Evolutionary conservation across 306 rosid genomes (phyloP), one percentile per base, ranked within the genome.

Genomic region (Abrus precatorius): DNA sequence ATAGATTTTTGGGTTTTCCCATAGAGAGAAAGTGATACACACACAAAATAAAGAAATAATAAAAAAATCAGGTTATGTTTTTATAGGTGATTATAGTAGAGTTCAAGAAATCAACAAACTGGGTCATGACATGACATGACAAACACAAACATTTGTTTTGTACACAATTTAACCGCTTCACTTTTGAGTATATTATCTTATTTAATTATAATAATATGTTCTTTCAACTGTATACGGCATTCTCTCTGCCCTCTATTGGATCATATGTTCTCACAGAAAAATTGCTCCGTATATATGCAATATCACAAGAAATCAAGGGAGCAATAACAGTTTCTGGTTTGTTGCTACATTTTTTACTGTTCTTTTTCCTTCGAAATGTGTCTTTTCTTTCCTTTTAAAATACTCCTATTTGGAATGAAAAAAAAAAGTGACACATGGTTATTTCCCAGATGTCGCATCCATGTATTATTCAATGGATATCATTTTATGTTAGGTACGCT

Each of bases 91-190:
- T 68, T 38, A 34, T 67, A 72, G 83, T 49, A 79, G 77, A 69
- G 33, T 70, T 72, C 61, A 2, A 55, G 34, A 45, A 62, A 70
- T 83, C 77, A 7, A 73, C 44, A 55, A 78, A 69, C 65, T 48
- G 68, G 72, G 57, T 74, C 40, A 36, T 36, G 4, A 36, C 40
- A 36, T 20, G 20, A 20, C 80, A 83, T 75, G 9, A 56, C 78
- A 69, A 30, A 56, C 62, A 59, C 38, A 61, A 47, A 13, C 47
- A 61, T 47, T 72, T 80, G 73, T 50, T 72, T 67, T 81, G 85
- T 68, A 77, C 48, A 77, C 83, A 87, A 44, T 52, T 68, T 74
- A 73, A 61, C 44, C 61, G 49, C 74, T 83, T 74, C 76, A 81
- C 40, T 87, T 83, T 72, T 54, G 41, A 76, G 62, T 61, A 71